phyloP scores from a whole-genome alignment of 208 protist species.

The Novymonas esmeraldas region DNA sequence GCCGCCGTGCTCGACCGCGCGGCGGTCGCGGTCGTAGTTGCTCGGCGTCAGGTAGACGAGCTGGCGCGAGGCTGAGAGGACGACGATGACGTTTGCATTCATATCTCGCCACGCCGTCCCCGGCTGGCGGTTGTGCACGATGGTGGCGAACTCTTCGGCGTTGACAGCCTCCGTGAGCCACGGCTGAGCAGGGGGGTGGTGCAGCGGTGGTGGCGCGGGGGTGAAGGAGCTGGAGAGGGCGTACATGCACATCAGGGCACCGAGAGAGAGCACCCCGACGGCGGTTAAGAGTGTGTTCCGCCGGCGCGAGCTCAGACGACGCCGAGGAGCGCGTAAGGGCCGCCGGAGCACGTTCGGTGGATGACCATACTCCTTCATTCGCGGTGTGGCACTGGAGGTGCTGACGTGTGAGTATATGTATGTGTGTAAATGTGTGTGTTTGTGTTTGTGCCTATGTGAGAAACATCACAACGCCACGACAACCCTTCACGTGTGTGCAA shows the following conservation, averaged over 20 bases:
- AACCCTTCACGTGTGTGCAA: too few species aligned
- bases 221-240: background rate
- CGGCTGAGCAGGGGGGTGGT: background rate
- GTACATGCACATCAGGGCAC: background rate
- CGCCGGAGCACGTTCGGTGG: constrained; percentile 3
- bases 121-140: background rate
- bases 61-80: background rate
- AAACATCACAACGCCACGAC: background rate
- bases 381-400: too few species aligned
- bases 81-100: background rate
- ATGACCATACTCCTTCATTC: background rate
- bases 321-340: constrained; percentile 2
- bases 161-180: background rate
- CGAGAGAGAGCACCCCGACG: background rate
- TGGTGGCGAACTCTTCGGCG: background rate
- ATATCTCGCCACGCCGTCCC: constrained; percentile 17
- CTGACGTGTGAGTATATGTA: too few species aligned
- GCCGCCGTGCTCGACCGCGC: background rate
- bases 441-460: too few species aligned
- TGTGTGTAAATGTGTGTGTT: too few species aligned
- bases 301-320: background rate
- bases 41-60: constrained; percentile 6
- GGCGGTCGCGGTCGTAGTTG: constrained; percentile 5
- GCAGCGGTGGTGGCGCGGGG: background rate
- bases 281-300: background rate